Percentiles rank a stretch among this genome's conserved stretches.
Evolutionary conservation across 768 basidiomycete species (phyloP).

Genomic region (Auriculariales sp.): DNA sequence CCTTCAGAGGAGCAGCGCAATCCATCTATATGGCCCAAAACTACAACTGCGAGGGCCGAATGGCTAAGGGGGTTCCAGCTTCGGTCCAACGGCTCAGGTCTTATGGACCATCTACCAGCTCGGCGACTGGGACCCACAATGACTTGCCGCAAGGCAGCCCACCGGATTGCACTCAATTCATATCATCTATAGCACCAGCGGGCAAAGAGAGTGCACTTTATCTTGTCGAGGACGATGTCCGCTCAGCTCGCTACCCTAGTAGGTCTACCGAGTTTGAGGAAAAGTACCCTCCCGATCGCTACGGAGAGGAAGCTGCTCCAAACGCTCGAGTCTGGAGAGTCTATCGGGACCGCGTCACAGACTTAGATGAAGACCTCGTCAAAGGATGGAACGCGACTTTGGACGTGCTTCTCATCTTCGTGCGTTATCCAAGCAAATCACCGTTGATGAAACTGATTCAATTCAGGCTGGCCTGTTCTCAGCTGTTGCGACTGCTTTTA

Average conservation of each 20-base stretch:
- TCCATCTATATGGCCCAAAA: too few relatives aligned
- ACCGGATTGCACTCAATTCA: too few relatives aligned
- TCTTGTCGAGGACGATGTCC: too few relatives aligned
- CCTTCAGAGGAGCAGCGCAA: too few relatives aligned
- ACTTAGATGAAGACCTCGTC: conserved; percentile 3
- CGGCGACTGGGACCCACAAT: too few relatives aligned
- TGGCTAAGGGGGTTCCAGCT: too few relatives aligned
- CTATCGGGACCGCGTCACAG: conserved; percentile 4
- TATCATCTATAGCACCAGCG: too few relatives aligned
- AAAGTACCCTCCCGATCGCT: conserved; percentile 1
- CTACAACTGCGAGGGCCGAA: too few relatives aligned
- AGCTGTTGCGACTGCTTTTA: conserved; percentile 4
- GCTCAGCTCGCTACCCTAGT: not conserved
- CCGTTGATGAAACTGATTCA: not conserved
- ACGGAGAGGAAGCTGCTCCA: conserved; percentile 4
- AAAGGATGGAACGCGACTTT: conserved; percentile 2
- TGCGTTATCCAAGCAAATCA: not conserved
- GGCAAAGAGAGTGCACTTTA: too few relatives aligned
- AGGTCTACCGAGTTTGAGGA: not conserved
- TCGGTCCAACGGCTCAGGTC: too few relatives aligned
- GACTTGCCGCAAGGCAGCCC: too few relatives aligned
- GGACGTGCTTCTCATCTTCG: conserved; percentile 7
- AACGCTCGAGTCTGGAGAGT: conserved; percentile 6
- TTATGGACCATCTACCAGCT: too few relatives aligned
- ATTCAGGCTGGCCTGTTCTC: conserved; percentile 6